Base-by-base conservation (phyloP, 2,329 filamentous ascomycete genomes). In the Penicillium sclerotigenum region DNA sequence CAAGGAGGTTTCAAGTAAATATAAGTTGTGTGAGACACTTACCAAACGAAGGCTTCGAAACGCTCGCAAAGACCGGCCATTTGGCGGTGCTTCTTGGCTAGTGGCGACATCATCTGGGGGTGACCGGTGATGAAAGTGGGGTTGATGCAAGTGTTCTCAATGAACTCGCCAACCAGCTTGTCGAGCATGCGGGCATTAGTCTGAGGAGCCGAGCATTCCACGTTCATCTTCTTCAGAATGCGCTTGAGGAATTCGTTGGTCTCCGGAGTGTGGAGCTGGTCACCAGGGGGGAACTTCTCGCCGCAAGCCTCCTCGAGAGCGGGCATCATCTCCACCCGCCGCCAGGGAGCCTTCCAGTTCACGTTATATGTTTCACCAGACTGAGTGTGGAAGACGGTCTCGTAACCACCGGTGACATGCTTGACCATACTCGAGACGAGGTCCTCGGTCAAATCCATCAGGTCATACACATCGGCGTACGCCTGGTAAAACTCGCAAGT, bases 401-500 rank as follows among this genome's bases (percentile, higher is more conserved):
- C 83, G 76, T 94, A 93, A 49, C 87, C 83, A 58, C 93, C 94
- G 16, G 90, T 94, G 53, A 97, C 78, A 62, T 91, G 82, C 83
- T 96, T 92, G 71, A 97, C 93, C 6, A 97, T 83, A 38, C 87
- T 85, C 31, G 90, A 92, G 45, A 99, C 88, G 29, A 99, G 87
- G 71, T 97, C 92, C 76, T 99, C 94, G 1, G 94, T 97, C 69
- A 91, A 83, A 58, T 89, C 80, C 88, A 96, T 91, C 57, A 97
- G 80, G 71, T 97, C 94, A 75, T 95, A 89, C 65, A 96, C 85
- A 75, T 96, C 91, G 54, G 88, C 89, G 65, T 91, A 97, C 4
- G 94, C 93, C 84, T 89, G 87, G 78, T 99, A 99, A 79, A 97
- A 97, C 76, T 99, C 94, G 74, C 91, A 90, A 26, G 91, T 96